phyloP scores from a whole-genome alignment of 208 protist species.

The Acanthamoeba royreba region DNA sequence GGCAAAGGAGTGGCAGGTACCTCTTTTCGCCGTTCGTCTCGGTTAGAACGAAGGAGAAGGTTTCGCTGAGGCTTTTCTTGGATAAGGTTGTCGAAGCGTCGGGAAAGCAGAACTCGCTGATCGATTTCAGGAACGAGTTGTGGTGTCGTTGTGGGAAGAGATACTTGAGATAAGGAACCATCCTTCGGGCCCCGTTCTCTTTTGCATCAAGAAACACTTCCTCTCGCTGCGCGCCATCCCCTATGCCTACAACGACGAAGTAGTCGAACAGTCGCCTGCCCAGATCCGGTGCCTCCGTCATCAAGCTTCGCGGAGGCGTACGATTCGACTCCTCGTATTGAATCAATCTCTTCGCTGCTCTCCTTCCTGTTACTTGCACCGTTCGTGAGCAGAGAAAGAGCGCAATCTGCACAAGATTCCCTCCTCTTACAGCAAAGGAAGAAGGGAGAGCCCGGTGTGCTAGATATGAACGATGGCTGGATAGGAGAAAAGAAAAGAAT shows the following conservation, averaged over 20 bases:
- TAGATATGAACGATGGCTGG: too few relatives aligned
- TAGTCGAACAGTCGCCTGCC: not conserved
- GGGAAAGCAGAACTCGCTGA: conserved; percentile 22
- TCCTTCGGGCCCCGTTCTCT: not conserved
- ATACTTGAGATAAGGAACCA: too few relatives aligned
- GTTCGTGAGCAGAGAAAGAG: too few relatives aligned
- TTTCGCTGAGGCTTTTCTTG: conserved; percentile 10
- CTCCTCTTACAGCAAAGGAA: too few relatives aligned
- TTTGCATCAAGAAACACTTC: too few relatives aligned
- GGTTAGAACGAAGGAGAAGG: conserved; percentile 63
- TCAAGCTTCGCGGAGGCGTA: too few relatives aligned
- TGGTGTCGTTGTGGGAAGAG: not conserved
- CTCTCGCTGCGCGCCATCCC: not conserved
- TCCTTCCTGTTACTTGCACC: too few relatives aligned
- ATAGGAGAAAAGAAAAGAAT: too few relatives aligned
- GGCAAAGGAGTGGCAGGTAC: not conserved
- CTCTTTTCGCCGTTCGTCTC: conserved; percentile 52
- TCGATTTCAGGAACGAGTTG: not conserved
- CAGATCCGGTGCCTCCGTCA: not conserved
- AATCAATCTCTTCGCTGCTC: too few relatives aligned
- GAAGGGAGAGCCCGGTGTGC: too few relatives aligned
- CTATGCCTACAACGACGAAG: conserved; percentile 1
- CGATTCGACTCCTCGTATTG: too few relatives aligned
- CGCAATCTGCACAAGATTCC: too few relatives aligned
- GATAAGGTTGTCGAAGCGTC: not conserved